phyloP scores from a whole-genome alignment of 257 asterid genomes.

The Fraxinus cuspidata region DNA sequence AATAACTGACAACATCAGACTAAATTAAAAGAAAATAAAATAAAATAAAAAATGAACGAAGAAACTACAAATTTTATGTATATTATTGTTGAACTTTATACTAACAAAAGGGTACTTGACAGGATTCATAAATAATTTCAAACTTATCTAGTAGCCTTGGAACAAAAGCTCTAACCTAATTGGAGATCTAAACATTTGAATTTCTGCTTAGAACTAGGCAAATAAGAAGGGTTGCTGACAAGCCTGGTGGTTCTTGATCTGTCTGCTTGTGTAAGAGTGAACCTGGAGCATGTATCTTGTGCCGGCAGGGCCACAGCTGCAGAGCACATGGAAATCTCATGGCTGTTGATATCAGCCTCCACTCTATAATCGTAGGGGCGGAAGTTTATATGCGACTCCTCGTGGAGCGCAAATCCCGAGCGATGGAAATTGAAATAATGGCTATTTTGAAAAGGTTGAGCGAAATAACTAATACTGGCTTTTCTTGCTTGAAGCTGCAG shows the following conservation, averaged over 20 bases:
- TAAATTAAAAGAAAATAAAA: too few relatives aligned
- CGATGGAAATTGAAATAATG: constrained; percentile 21
- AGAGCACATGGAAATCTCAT: neutral
- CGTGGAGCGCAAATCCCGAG: constrained; percentile 34
- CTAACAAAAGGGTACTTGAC: too few relatives aligned
- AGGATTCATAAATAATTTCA: too few relatives aligned
- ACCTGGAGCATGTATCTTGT: constrained; percentile 30
- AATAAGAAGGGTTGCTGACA: constrained; percentile 19
- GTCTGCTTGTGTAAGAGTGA: constrained; percentile 46
- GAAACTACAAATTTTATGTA: too few relatives aligned
- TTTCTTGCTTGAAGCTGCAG: constrained; percentile 80
- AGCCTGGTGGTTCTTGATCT: constrained; percentile 31
- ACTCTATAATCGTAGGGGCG: constrained; percentile 13
- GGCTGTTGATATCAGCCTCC: neutral
- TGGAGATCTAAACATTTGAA: constrained; percentile 61
- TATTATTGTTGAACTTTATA: too few relatives aligned
- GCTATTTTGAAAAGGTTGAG: constrained; percentile 50
- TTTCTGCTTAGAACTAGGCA: constrained; percentile 37
- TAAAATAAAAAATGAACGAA: too few relatives aligned
- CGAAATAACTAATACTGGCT: constrained; percentile 55
- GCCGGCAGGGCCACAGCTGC: neutral
- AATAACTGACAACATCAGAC: too few relatives aligned
- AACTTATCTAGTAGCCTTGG: constrained; percentile 1
- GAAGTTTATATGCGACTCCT: constrained; percentile 67
- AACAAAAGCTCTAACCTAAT: constrained; percentile 68